A percentile compares a stretch with the other conserved stretches of the same genome.
phyloP scores from a whole-genome alignment of 225 moss, liverwort and hornwort species.

The Physcomitrellopsis africana region DNA sequence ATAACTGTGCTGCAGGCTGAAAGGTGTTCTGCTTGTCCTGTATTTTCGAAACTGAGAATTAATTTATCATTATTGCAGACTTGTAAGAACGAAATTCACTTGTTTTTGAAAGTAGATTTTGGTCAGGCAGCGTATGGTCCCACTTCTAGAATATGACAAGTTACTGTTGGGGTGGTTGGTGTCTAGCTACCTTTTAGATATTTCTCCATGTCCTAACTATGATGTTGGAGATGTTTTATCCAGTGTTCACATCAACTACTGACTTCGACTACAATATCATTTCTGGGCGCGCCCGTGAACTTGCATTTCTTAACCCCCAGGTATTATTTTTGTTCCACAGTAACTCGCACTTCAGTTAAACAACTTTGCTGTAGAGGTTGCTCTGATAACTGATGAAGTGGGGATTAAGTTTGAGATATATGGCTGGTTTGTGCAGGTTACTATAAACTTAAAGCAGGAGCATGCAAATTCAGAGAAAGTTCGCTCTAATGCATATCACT shows the following conservation, averaged over 20 bases:
- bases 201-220: background rate
- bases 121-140: background rate
- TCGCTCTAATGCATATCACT: conserved; percentile 50
- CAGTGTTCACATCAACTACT: conserved; percentile 58
- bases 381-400: background rate
- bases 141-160: background rate
- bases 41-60: background rate
- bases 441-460: conserved; percentile 54
- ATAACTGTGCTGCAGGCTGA: background rate
- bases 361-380: background rate
- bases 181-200: background rate
- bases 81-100: background rate
- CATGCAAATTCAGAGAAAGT: conserved; percentile 25
- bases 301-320: conserved; percentile 73
- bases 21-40: background rate
- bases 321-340: conserved; percentile 16
- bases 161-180: background rate
- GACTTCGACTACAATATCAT: conserved; percentile 66
- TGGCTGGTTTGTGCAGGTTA: conserved; percentile 41
- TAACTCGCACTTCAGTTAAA: background rate
- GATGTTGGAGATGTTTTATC: conserved; percentile 14
- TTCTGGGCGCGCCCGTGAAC: conserved; percentile 63
- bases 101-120: background rate
- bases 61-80: background rate
- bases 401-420: background rate